Evolutionary conservation across 495 filamentous ascomycete species (phyloP).

Genomic region (Trichocladium antarcticum): DNA sequence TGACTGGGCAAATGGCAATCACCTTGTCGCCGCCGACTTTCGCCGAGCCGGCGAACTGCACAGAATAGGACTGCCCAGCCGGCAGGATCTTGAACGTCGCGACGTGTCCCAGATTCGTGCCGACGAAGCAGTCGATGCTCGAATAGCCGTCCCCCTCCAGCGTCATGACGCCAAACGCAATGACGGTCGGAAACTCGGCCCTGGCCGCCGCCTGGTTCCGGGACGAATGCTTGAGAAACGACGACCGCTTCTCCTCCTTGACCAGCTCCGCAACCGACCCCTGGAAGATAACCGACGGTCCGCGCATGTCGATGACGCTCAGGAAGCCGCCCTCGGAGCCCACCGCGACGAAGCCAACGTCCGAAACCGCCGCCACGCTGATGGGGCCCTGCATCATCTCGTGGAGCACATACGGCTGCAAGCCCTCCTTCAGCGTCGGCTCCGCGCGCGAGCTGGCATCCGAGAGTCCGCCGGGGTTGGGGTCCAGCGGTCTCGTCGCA

Average conservation of each 20-base stretch:
- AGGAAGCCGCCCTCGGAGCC: constrained; percentile 73
- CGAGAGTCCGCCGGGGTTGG: constrained; percentile 53
- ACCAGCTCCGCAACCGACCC: constrained; percentile 53
- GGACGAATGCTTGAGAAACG: constrained; percentile 43
- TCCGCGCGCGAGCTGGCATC: constrained; percentile 65
- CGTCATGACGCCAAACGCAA: constrained; percentile 91
- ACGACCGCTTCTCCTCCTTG: constrained; percentile 58
- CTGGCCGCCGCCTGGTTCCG: constrained; percentile 27
- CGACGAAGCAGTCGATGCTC: constrained; percentile 83
- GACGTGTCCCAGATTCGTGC: constrained; percentile 71
- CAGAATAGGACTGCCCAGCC: constrained; percentile 58
- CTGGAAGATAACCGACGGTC: constrained; percentile 76
- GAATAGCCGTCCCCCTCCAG: constrained; percentile 89
- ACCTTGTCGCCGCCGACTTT: constrained; percentile 62
- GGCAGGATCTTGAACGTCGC: constrained; percentile 86
- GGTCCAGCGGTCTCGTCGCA: constrained; percentile 42
- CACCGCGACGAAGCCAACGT: constrained; percentile 81
- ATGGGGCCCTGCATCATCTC: constrained; percentile 72
- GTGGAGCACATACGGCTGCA: constrained; percentile 70
- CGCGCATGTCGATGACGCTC: constrained; percentile 73
- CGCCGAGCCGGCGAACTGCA: constrained; percentile 54
- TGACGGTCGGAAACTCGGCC: constrained; percentile 59
- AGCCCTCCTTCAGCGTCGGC: constrained; percentile 65
- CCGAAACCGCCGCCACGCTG: constrained; percentile 67
- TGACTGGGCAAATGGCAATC: constrained; percentile 64